phyloP scores from a whole-genome alignment of 2,329 filamentous ascomycete genomes.

The Trematosphaeria pertusa region DNA sequence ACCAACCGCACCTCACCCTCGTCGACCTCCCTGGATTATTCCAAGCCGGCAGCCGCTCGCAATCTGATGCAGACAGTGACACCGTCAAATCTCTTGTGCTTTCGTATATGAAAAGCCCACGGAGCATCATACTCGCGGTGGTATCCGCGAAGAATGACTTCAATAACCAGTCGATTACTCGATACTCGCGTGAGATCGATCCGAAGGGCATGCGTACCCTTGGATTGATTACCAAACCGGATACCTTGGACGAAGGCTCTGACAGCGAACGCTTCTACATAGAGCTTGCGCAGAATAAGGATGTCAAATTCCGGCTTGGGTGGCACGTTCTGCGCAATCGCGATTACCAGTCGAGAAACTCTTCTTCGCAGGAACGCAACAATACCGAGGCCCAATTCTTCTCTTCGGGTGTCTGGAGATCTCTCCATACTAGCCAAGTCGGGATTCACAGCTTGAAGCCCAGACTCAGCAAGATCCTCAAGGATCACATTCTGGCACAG shows the following conservation, averaged over 20 bases:
- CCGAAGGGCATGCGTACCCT: conserved; percentile 56
- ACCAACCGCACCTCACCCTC: conserved; percentile 45
- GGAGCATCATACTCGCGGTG: conserved; percentile 41
- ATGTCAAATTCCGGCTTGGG: conserved; percentile 52
- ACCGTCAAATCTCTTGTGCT: conserved; percentile 30
- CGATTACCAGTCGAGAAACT: conserved; percentile 38
- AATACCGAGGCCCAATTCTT: conserved; percentile 45
- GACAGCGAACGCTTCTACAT: conserved; percentile 51
- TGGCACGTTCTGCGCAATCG: conserved; percentile 63
- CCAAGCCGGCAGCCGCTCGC: conserved; percentile 30
- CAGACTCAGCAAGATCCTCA: conserved; percentile 29
- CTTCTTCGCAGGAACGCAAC: conserved; percentile 46
- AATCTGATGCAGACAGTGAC: conserved; percentile 30
- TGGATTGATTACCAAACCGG: conserved; percentile 65
- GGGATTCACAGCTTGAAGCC: conserved; percentile 22
- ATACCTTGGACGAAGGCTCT: conserved; percentile 50
- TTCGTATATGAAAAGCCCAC: conserved; percentile 35
- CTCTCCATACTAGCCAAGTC: conserved; percentile 46
- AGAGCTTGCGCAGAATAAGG: conserved; percentile 45
- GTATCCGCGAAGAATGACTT: conserved; percentile 54
- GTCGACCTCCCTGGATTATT: conserved; percentile 58
- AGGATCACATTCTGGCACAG: conserved; percentile 26
- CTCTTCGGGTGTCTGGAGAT: conserved; percentile 27
- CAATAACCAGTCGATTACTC: conserved; percentile 64
- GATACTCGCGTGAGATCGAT: conserved; percentile 58